Percentiles rank a stretch among this genome's conserved stretches.
These are phyloP conservation scores for Linaria vulgaris DNA, from an alignment of 257 asterid genomes.

Conservation along the genomic window DNA sequence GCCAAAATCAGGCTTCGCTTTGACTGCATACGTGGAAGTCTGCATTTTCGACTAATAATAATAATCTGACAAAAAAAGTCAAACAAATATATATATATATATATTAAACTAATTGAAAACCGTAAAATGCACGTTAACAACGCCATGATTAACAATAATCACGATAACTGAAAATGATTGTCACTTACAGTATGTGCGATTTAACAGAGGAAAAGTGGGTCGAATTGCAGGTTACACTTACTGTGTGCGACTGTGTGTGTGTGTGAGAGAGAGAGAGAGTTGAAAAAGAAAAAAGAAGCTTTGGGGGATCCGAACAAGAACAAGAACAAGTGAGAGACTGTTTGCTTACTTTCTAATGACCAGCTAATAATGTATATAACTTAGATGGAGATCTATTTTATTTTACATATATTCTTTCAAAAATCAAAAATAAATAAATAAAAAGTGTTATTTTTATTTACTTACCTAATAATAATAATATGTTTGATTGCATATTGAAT, in stretches of 20 bases:
- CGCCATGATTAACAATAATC: neutral
- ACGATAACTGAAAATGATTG: neutral
- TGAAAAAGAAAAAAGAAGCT: constrained; percentile 20
- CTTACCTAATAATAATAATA: no score
- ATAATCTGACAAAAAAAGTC: constrained; percentile 34
- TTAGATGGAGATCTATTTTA: no score
- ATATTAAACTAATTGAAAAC: neutral
- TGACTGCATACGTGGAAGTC: constrained; percentile 46
- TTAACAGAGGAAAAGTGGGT: no score
- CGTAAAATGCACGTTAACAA: constrained; percentile 10
- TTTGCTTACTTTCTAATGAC: constrained; percentile 13
- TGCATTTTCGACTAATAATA: constrained; percentile 46
- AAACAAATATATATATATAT: no score
- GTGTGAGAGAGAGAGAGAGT: neutral
- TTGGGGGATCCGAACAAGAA: constrained; percentile 29
- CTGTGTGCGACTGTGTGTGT: no score
- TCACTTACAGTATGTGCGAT: neutral
- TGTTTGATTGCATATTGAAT: no score
- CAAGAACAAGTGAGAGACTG: constrained; percentile 10
- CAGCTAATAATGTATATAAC: no score
- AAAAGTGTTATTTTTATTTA: no score
- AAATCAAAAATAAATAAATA: no score
- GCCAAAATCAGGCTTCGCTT: constrained; percentile 37
- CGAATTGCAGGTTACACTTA: no score
- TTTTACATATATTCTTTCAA: no score